phyloP scores from a whole-genome alignment of 2,329 filamentous ascomycete genomes.

The Teratosphaeria pseudoeucalypti region DNA sequence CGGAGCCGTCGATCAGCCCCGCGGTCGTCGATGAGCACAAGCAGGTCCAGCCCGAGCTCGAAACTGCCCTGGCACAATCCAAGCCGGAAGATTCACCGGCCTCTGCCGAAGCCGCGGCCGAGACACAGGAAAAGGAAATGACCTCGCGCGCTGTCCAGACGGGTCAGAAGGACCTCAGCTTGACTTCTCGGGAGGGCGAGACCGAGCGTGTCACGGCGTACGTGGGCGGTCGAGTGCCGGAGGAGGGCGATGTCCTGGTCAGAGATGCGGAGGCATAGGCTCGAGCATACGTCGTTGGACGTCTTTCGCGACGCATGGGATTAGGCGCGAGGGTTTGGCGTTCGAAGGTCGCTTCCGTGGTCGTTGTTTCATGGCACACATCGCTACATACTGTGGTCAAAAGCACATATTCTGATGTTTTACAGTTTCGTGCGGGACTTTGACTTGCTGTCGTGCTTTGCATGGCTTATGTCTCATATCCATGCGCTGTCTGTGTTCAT shows the following conservation, averaged over 20 bases:
- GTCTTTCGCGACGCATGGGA: not conserved
- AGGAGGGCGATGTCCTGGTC: conserved; percentile 25
- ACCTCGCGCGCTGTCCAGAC: conserved; percentile 5
- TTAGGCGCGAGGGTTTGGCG: not conserved
- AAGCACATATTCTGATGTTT: not conserved
- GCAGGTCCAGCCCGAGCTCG: conserved; percentile 12
- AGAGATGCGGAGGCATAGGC: conserved; percentile 13
- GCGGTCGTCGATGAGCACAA: conserved; percentile 8
- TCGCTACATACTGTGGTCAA: not conserved
- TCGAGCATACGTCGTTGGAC: not conserved
- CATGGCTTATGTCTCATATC: too few species aligned
- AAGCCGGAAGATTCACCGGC: conserved; percentile 4
- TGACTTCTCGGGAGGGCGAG: conserved; percentile 13
- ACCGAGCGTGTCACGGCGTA: conserved; percentile 20
- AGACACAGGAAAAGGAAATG: conserved; percentile 4
- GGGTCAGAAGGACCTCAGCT: conserved; percentile 6
- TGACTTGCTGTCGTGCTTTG: too few species aligned
- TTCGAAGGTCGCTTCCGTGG: not conserved
- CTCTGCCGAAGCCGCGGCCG: conserved; percentile 1
- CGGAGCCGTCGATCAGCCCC: conserved; percentile 7
- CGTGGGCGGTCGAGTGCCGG: conserved; percentile 19
- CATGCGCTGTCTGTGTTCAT: too few species aligned
- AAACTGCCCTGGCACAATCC: conserved; percentile 10
- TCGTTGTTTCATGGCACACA: not conserved
- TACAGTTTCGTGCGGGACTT: not conserved